Conservation (phyloP, 2,329 filamentous ascomycete species). For the Ambrosiella xylebori region DNA sequence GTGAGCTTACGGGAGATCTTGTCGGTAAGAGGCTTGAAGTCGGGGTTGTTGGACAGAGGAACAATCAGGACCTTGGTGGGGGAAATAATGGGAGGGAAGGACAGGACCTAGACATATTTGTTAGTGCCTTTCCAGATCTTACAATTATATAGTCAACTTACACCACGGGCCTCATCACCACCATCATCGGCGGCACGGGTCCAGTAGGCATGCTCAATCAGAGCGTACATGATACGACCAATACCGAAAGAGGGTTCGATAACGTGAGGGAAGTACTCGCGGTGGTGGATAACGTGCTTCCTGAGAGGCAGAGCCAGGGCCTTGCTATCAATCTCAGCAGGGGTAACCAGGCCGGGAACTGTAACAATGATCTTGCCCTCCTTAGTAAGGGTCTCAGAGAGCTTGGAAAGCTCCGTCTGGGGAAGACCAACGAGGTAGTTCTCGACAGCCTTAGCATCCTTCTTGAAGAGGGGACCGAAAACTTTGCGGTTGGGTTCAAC, state of each 20-base stretch:
- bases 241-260: slow-evolving; percentile 92
- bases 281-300: slow-evolving; percentile 63
- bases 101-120: slow-evolving; percentile 21
- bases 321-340: slow-evolving; percentile 64
- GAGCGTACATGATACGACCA: slow-evolving; percentile 69
- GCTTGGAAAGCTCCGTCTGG: slow-evolving; percentile 66
- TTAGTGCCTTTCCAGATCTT: slow-evolving; percentile 19
- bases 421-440: slow-evolving; percentile 55
- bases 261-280: slow-evolving; percentile 84
- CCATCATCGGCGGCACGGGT: slow-evolving; percentile 57
- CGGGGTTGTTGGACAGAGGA: slow-evolving; percentile 56
- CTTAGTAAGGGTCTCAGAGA: slow-evolving; percentile 55
- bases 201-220: slow-evolving; percentile 96
- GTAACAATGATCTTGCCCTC: slow-evolving; percentile 62
- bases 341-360: slow-evolving; percentile 47
- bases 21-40: slow-evolving; percentile 53
- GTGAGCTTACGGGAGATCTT: slow-evolving; percentile 53
- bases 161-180: slow-evolving; percentile 60
- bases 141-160: slow-evolving; percentile 31
- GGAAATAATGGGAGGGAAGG: slow-evolving; percentile 40
- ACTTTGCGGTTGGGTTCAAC: slow-evolving; percentile 86
- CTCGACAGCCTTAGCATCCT: slow-evolving; percentile 76
- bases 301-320: slow-evolving; percentile 70
- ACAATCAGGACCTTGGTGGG: slow-evolving; percentile 78
- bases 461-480: slow-evolving; percentile 90